Evolutionary conservation across 2,329 filamentous ascomycete genomes (phyloP), one percentile per base, ranked within the genome.

Genomic region (Beauveria australis): DNA sequence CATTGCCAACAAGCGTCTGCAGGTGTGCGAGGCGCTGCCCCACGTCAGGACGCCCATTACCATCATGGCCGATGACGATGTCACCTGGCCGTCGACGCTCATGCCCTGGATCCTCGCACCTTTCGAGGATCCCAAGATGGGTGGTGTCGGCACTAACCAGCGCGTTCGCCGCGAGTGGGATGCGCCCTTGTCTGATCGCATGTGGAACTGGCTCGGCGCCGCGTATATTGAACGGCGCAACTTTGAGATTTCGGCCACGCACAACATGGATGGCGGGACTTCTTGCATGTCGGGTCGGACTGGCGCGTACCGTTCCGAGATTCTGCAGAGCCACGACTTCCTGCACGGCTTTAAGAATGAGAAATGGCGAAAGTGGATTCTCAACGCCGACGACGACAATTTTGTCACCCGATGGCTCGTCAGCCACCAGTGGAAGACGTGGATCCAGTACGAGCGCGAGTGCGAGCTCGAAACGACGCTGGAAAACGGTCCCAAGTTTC

Each of bases 361-460:
- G 76, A 89, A 88, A 67, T 96, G 91, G 91, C 83, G 88, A 53
- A 86, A 88, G 68, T 96, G 89, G 76, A 92, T 92, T 69, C 82
- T 97, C 63, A 97, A 97, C 71, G 92, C 93, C 28, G 93, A 97
- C 74, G 93, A 97, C 73, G 93, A 97, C 80, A 97, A 97, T 76
- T 97, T 97, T 76, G 91, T 97, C 67, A 97, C 93, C 7, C 87
- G 93, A 61, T 97, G 93, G 93, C 83, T 97, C 69, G 92, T 97
- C 67, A 89, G 86, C 65, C 89, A 96, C 76, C 83, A 88, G 66
- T 96, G 91, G 90, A 91, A 95, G 77, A 97, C 92, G 24, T 93
- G 90, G 81, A 89, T 97, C 74, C 93, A 97, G 77, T 96, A 96
- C 76, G 88, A 96, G 73, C 85, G 83, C 53, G 91, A 95, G 71